Evolutionary conservation across 2,329 filamentous ascomycete species (phyloP), one percentile per base, ranked within the genome.

Genomic region (Leptosphaerulina australis): DNA sequence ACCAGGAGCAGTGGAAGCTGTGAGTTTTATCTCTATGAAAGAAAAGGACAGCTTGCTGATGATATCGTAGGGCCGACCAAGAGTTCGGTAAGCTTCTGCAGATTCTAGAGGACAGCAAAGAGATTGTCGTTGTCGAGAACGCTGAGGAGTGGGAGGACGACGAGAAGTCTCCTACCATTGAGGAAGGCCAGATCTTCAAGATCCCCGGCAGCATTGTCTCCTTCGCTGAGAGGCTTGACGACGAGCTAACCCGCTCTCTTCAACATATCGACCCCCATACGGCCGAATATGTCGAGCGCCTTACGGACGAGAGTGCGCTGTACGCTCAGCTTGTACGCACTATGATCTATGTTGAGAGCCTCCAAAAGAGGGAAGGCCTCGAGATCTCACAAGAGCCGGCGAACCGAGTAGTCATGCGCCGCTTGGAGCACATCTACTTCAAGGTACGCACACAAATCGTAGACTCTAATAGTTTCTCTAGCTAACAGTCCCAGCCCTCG

Each of bases 101-200:
- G 54, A 85, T 91, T 14, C 85, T 99, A 30, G 90, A 96, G 73
- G 76, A 82, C 53, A 90, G 90, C 77, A 81, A 82, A 54, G 86
- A 94, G 58, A 88, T 93, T 70, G 81, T 97, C 41, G 90, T 99
- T 37, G 81, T 94, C 18, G 94, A 99, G 77, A 87, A 84, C 62
- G 94, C 91, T 17, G 94, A 99, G 72, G 94, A 99, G 76, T 97
- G 94, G 94, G 94, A 99, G 63, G 94, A 99, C 68, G 95, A 99
- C 63, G 95, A 99, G 66, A 97, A 97, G 81, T 83, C 86, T 30
- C 94, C 94, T 11, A 81, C 81, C 24, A 80, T 93, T 61, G 84
- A 83, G 49, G 75, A 82, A 17, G 90, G 85, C 56, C 87, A 96
- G 72, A 83, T 93, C 70, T 89, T 96, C 82, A 92, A 88, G 79